These are phyloP conservation scores for Diaporthe ilicicola DNA, from an alignment of 2,329 filamentous ascomycete species.

Conservation along the genomic window DNA sequence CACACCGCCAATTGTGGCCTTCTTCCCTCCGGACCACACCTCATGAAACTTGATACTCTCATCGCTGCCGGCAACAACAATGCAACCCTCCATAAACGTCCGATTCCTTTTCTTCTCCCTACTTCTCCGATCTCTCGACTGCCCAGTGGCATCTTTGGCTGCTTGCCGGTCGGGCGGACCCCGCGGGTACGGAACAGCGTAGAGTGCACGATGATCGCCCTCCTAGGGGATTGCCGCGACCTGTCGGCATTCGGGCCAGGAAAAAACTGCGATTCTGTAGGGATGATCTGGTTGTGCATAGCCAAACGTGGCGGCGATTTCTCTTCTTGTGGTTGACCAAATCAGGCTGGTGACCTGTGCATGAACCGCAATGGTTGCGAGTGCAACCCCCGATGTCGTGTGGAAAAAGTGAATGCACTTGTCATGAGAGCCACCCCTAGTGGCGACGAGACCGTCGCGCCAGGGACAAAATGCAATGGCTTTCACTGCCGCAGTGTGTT, in stretches of 20 bases:
- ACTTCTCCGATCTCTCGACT: conserved; percentile 34
- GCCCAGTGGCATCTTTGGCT: conserved; percentile 51
- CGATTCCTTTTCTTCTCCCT: conserved; percentile 57
- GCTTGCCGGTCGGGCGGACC: conserved; percentile 47
- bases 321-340: conserved; percentile 85
- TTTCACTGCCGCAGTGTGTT: conserved; percentile 89
- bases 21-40: conserved; percentile 78
- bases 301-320: conserved; percentile 93
- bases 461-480: conserved; percentile 97
- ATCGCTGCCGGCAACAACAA: conserved; percentile 92
- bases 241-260: conserved; percentile 90
- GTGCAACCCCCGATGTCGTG: conserved; percentile 79
- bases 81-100: conserved; percentile 77
- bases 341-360: conserved; percentile 94
- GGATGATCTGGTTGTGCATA: conserved; percentile 91
- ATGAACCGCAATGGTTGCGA: conserved; percentile 91
- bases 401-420: conserved; percentile 97
- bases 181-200: conserved; percentile 84
- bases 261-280: conserved; percentile 89
- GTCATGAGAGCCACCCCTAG: conserved; percentile 92
- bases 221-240: conserved; percentile 88
- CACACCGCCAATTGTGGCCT: conserved; percentile 58
- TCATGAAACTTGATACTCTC: conserved; percentile 95
- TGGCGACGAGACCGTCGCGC: conserved; percentile 86
- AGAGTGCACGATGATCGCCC: conserved; percentile 80